These are phyloP conservation scores for Phytopythium helicoides DNA, from an alignment of 352 stramenopile species.

Conservation along the genomic window DNA sequence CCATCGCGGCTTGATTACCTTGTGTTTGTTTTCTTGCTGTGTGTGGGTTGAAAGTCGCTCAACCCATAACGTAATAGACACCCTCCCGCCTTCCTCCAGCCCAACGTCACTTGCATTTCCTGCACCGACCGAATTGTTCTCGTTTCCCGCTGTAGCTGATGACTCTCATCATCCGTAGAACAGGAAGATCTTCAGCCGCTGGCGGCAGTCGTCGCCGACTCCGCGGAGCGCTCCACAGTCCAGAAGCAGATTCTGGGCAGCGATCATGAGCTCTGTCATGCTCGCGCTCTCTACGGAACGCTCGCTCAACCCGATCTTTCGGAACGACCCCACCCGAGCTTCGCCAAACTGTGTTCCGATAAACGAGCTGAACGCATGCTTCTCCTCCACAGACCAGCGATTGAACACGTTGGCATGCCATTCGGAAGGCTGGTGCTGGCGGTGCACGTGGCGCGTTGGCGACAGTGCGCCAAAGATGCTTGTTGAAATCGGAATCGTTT, in stretches of 20 bases:
- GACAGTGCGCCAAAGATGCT: constrained; percentile 6
- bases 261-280: constrained; percentile 44
- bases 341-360: constrained; percentile 62
- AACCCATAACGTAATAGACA: no score
- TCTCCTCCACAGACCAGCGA: constrained; percentile 47
- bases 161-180: constrained; percentile 49
- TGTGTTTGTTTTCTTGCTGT: no score
- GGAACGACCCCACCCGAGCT: constrained; percentile 52
- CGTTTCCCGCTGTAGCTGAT: not conserved
- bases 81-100: no score
- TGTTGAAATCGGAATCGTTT: not conserved
- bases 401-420: constrained; percentile 47
- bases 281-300: constrained; percentile 45
- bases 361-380: constrained; percentile 39
- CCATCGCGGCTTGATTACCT: no score
- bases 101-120: no score
- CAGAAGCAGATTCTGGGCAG: constrained; percentile 65
- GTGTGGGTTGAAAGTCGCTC: no score
- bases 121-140: constrained; percentile 1
- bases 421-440: not conserved
- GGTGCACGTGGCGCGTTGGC: not conserved
- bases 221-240: constrained; percentile 45
- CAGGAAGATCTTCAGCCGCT: constrained; percentile 74
- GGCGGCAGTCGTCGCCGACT: constrained; percentile 43
- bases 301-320: constrained; percentile 64